A percentile compares a stretch with the other conserved stretches of the same genome.
Evolutionary conservation across 2,329 filamentous ascomycete species (phyloP).

Genomic region (Neoarthrinium moseri): DNA sequence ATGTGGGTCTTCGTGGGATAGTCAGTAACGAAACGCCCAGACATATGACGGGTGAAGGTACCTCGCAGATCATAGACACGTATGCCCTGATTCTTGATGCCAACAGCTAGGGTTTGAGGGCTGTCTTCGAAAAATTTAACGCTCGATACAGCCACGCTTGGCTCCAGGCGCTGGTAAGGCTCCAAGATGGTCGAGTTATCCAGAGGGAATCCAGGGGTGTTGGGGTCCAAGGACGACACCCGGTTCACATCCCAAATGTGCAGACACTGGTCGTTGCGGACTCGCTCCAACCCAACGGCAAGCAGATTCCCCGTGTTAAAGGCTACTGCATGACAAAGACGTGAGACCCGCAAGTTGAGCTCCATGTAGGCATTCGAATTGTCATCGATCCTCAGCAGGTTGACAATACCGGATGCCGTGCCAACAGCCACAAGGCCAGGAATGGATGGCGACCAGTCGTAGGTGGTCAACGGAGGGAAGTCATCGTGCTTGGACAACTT

Average conservation of each 20-base stretch:
- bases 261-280: constrained; percentile 77
- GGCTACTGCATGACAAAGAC: constrained; percentile 78
- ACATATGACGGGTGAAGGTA: constrained; percentile 30
- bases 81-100: constrained; percentile 73
- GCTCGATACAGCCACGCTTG: constrained; percentile 74
- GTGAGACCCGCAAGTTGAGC: constrained; percentile 70
- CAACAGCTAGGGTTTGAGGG: constrained; percentile 72
- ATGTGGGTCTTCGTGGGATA: constrained; percentile 40
- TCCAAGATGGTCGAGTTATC: constrained; percentile 51
- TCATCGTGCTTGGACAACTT: constrained; percentile 60
- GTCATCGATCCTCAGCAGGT: constrained; percentile 71
- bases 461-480: constrained; percentile 62
- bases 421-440: constrained; percentile 71
- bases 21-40: not conserved
- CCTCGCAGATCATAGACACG: constrained; percentile 78
- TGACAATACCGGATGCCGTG: constrained; percentile 72
- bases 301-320: constrained; percentile 72
- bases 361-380: constrained; percentile 64
- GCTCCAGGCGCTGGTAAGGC: constrained; percentile 59
- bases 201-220: constrained; percentile 47
- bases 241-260: constrained; percentile 80
- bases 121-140: constrained; percentile 79
- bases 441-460: constrained; percentile 65
- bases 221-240: constrained; percentile 48
- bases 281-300: constrained; percentile 76